Conservation (phyloP, 148 eudicot species). For the Fagopyrum tataricum region DNA sequence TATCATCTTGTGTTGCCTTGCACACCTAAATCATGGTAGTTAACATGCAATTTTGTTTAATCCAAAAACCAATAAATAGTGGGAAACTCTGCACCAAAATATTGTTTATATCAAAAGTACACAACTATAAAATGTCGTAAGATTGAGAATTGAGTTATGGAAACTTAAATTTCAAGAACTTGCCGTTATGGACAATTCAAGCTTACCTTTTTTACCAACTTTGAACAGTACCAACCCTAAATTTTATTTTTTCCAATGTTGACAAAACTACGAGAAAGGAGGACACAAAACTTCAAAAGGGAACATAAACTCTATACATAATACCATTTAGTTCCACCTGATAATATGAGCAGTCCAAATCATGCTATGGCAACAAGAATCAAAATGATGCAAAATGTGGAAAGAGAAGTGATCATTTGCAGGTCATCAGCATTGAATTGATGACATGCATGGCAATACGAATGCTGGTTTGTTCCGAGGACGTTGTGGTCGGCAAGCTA, state of each 20-base stretch:
- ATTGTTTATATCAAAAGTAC: too few relatives aligned
- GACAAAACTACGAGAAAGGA: neutral
- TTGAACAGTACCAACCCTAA: neutral
- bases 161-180: too few relatives aligned
- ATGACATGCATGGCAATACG: conserved; percentile 74
- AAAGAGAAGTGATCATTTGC: conserved; percentile 33
- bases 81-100: too few relatives aligned
- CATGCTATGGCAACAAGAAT: neutral
- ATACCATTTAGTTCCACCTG: neutral
- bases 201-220: too few relatives aligned
- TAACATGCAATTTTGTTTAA: too few relatives aligned
- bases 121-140: too few relatives aligned
- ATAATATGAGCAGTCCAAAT: neutral
- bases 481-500: conserved; percentile 41
- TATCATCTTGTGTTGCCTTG: too few relatives aligned
- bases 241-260: neutral
- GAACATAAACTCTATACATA: neutral
- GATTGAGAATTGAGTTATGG: too few relatives aligned
- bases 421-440: conserved; percentile 71
- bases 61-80: too few relatives aligned
- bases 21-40: too few relatives aligned
- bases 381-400: neutral
- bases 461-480: conserved; percentile 48
- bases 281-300: neutral
- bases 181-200: too few relatives aligned